A percentile compares a stretch with the other conserved stretches of the same genome.
Evolutionary conservation across 1,284 basidiomycete species (phyloP).

Genomic region (Ustilago hordei): DNA sequence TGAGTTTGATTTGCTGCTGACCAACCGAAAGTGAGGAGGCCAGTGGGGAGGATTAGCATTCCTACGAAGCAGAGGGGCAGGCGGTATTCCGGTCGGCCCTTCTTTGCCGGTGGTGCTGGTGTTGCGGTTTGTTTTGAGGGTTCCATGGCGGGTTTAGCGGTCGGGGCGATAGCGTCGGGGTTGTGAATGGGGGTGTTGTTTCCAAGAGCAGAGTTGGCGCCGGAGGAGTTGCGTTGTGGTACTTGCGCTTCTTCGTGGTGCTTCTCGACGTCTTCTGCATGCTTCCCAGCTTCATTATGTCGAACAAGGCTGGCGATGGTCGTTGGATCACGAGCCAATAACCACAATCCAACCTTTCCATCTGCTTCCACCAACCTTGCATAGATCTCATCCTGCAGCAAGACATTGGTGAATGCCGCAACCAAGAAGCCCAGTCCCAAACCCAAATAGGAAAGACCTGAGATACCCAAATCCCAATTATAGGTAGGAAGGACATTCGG

Average conservation of each 20-base stretch:
- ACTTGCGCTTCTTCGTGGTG: neutral
- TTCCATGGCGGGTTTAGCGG: neutral
- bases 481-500: slow-evolving; percentile 69
- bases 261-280: slow-evolving; percentile 12
- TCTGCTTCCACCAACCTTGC: slow-evolving; percentile 48
- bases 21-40: slow-evolving; percentile 70
- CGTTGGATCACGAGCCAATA: slow-evolving; percentile 28
- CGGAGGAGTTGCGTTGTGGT: neutral
- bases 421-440: slow-evolving; percentile 71
- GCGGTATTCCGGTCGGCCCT: slow-evolving; percentile 60
- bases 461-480: slow-evolving; percentile 69
- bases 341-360: slow-evolving; percentile 44
- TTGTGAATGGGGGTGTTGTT: slow-evolving; percentile 23
- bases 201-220: slow-evolving; percentile 16
- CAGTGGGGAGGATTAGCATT: slow-evolving; percentile 71
- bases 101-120: slow-evolving; percentile 13
- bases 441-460: slow-evolving; percentile 71
- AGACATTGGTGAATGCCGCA: slow-evolving; percentile 69
- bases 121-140: neutral
- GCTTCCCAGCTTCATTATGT: neutral
- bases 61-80: slow-evolving; percentile 71
- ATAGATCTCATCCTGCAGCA: slow-evolving; percentile 71
- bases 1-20: slow-evolving; percentile 48
- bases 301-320: neutral
- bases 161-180: neutral